phyloP scores from a whole-genome alignment of 306 rosid species.

The Styphnolobium japonicum region DNA sequence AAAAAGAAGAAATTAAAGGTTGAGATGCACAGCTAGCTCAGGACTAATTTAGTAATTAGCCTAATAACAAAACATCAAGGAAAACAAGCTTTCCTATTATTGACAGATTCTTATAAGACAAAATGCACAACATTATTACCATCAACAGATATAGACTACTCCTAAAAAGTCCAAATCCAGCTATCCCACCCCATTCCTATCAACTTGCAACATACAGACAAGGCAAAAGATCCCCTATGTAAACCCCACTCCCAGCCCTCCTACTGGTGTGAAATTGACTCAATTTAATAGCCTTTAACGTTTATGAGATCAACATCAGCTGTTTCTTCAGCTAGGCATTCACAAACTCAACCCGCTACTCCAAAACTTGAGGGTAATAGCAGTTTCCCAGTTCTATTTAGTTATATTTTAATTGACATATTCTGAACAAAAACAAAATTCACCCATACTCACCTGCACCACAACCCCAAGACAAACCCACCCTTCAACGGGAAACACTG shows the following conservation, averaged over 20 bases:
- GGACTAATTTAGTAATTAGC: no score
- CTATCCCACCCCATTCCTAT: constrained; percentile 36
- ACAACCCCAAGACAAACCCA: neutral
- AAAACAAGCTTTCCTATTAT: constrained; percentile 10
- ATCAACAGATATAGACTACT: neutral
- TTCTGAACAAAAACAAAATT: constrained; percentile 15
- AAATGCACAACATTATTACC: constrained; percentile 32
- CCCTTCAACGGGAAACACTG: no score
- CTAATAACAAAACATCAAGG: neutral
- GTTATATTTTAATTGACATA: neutral
- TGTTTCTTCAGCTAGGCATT: neutral
- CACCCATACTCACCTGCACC: constrained; percentile 26
- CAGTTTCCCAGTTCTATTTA: neutral
- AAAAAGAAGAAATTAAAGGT: no score
- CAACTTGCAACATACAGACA: constrained; percentile 45
- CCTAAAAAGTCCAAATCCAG: constrained; percentile 51
- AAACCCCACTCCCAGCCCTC: constrained; percentile 40
- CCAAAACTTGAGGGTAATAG: neutral
- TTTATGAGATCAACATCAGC: constrained; percentile 28
- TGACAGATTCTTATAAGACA: constrained; percentile 9
- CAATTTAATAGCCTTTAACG: constrained; percentile 34
- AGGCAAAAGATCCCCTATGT: constrained; percentile 24
- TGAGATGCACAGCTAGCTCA: no score
- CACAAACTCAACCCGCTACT: constrained; percentile 5
- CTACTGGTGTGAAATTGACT: constrained; percentile 48